Percentiles rank a stretch among this genome's conserved stretches.
Conservation (phyloP, 164 flowering plant genomes). For the Akebia trifoliata region DNA sequence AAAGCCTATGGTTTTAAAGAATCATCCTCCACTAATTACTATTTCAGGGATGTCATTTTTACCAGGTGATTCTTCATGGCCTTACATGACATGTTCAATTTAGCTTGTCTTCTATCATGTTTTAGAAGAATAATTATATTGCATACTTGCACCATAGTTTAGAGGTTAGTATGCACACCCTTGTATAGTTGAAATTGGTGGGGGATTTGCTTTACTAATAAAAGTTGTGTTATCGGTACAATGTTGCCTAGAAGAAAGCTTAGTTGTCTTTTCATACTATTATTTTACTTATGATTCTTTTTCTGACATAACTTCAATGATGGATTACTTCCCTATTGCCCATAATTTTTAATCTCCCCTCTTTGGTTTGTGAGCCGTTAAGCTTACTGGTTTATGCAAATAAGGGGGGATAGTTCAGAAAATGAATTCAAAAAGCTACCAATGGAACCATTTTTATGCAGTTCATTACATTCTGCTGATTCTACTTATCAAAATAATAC, state of each 20-base stretch:
- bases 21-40: constrained; percentile 48
- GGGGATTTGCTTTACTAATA: neutral
- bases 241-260: neutral
- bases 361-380: no score
- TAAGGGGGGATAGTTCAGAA: no score
- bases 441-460: no score
- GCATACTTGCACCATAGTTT: neutral
- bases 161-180: neutral
- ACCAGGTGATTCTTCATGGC: constrained; percentile 51
- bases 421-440: no score
- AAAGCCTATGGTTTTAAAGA: constrained; percentile 55
- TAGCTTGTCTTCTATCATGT: neutral
- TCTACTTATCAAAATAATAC: no score
- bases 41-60: constrained; percentile 58
- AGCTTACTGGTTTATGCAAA: no score
- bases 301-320: neutral
- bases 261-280: neutral
- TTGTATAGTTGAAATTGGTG: no score
- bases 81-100: neutral
- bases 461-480: no score
- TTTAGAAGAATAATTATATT: neutral
- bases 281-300: neutral
- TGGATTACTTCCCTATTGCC: no score
- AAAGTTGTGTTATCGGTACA: neutral
- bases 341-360: no score